Evolutionary conservation across 495 filamentous ascomycete genomes (phyloP).

Genomic region (Penicillium soppii): DNA sequence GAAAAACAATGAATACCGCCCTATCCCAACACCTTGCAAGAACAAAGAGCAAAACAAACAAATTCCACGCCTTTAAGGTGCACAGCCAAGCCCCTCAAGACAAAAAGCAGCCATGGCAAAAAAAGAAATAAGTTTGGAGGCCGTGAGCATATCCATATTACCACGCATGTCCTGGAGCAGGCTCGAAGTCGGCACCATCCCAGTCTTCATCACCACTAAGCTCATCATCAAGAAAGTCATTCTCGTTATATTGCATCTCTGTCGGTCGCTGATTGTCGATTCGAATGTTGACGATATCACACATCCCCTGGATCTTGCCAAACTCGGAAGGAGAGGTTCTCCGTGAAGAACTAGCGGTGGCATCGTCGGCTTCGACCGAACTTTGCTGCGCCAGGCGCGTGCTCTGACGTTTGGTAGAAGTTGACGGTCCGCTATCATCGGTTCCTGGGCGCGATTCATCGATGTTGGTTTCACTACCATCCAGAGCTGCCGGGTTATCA

Average conservation of each 20-base stretch:
- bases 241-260: constrained; percentile 71
- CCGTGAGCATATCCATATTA: constrained; percentile 4
- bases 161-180: constrained; percentile 28
- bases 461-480: not conserved
- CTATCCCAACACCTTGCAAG: no score
- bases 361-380: constrained; percentile 14
- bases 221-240: constrained; percentile 76
- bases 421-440: constrained; percentile 14
- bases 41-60: no score
- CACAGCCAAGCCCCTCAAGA: no score
- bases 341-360: not conserved
- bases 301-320: constrained; percentile 65
- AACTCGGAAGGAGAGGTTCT: constrained; percentile 10
- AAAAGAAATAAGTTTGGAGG: not conserved
- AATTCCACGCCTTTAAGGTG: no score
- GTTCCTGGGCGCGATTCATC: constrained; percentile 3
- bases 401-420: constrained; percentile 42
- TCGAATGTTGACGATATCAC: constrained; percentile 71
- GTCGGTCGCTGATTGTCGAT: constrained; percentile 81
- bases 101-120: no score
- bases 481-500: not conserved
- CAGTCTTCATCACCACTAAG: constrained; percentile 76
- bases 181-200: constrained; percentile 50
- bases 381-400: constrained; percentile 35
- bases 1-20: no score